A percentile compares a stretch with the other conserved stretches of the same genome.
Conservation (phyloP, 2,329 filamentous ascomycete species). For the Aureobasidium musti region DNA sequence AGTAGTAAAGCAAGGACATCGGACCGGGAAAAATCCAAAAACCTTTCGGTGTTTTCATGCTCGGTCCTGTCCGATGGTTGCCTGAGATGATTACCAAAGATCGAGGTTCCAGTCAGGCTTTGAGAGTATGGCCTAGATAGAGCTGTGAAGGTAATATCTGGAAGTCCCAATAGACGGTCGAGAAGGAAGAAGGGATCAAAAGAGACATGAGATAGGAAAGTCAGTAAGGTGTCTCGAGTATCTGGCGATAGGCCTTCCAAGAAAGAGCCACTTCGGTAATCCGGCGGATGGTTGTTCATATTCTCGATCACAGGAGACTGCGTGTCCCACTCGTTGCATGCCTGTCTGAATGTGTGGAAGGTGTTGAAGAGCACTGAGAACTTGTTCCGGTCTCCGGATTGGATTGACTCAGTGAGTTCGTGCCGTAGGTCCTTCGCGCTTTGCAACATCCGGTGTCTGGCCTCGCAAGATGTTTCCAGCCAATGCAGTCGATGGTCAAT, state of each 20-base stretch:
- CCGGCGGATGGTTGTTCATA: neutral
- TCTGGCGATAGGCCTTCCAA: constrained; percentile 72
- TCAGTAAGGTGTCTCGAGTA: constrained; percentile 72
- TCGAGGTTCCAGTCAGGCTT: constrained; percentile 43
- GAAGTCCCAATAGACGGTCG: constrained; percentile 74
- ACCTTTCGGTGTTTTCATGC: constrained; percentile 72
- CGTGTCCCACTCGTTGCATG: constrained; percentile 46
- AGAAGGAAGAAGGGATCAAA: constrained; percentile 88
- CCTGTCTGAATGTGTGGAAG: constrained; percentile 66
- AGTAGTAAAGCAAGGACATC: constrained; percentile 84
- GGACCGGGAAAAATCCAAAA: constrained; percentile 85
- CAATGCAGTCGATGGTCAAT: constrained; percentile 72
- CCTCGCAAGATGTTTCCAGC: constrained; percentile 71
- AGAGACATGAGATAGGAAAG: constrained; percentile 78
- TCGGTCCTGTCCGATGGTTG: constrained; percentile 53
- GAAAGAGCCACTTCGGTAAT: constrained; percentile 49
- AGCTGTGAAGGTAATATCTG: constrained; percentile 68
- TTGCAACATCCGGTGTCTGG: constrained; percentile 72
- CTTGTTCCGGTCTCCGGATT: constrained; percentile 73
- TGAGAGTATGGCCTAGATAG: constrained; percentile 5
- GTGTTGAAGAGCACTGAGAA: constrained; percentile 76
- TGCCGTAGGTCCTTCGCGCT: constrained; percentile 74
- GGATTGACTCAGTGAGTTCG: constrained; percentile 75
- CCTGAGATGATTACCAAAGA: constrained; percentile 45
- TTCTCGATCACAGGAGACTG: neutral